Percentiles rank a stretch among this genome's conserved stretches.
phyloP scores from a whole-genome alignment of 768 basidiomycete genomes.

The Boletus tylopilopsis region DNA sequence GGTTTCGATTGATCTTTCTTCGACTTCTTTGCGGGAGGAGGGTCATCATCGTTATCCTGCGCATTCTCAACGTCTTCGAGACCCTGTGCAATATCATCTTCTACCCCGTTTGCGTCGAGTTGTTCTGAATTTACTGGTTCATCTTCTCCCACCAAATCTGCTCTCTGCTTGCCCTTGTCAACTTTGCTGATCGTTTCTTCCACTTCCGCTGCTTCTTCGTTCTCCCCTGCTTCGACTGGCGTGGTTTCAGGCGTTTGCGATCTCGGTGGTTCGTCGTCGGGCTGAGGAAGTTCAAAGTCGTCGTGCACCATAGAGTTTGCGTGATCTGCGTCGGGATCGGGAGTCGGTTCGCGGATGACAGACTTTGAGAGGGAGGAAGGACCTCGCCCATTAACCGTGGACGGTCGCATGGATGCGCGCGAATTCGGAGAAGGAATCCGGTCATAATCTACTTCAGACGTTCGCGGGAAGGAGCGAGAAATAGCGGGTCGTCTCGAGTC shows the following conservation, averaged over 20 bases:
- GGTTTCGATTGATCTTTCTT: constrained; percentile 27
- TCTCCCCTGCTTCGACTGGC: constrained; percentile 37
- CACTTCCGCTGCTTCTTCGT: constrained; percentile 26
- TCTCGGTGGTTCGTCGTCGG: constrained; percentile 28
- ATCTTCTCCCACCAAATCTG: constrained; percentile 15
- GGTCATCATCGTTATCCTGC: constrained; percentile 43
- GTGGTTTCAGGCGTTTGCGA: constrained; percentile 48
- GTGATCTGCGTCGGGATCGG: constrained; percentile 26
- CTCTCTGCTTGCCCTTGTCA: constrained; percentile 43
- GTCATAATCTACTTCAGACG: constrained; percentile 59
- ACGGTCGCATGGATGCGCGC: constrained; percentile 28
- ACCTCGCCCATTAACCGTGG: constrained; percentile 34
- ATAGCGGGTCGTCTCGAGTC: constrained; percentile 33
- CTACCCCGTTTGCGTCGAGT: constrained; percentile 28
- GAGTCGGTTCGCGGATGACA: constrained; percentile 18
- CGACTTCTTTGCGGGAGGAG: constrained; percentile 27
- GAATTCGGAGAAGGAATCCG: constrained; percentile 56
- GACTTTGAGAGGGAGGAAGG: constrained; percentile 32
- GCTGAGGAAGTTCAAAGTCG: constrained; percentile 24
- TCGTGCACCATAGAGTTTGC: constrained; percentile 20
- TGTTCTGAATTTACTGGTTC: constrained; percentile 6
- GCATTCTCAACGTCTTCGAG: constrained; percentile 48
- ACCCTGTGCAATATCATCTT: constrained; percentile 42
- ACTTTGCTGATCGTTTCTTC: constrained; percentile 31
- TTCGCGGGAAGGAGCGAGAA: constrained; percentile 47